Percentiles rank a stretch among this genome's conserved stretches.
Evolutionary conservation across 1,284 basidiomycete species (phyloP).

Genomic region (Vanrija pseudolonga): DNA sequence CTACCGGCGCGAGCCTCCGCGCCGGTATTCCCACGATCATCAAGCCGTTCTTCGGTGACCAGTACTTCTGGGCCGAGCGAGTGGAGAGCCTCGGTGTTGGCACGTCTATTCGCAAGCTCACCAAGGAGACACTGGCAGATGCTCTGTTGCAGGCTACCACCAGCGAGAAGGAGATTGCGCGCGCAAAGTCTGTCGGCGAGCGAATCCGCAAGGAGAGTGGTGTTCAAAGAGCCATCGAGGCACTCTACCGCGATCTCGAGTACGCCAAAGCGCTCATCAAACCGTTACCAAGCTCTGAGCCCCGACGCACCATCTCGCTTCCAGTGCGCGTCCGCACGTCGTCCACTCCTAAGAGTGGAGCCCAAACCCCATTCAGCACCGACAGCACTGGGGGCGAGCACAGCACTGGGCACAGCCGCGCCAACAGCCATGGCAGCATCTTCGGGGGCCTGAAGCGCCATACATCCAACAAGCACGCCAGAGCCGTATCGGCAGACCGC

Average conservation of each 20-base stretch:
- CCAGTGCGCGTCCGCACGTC: neutral
- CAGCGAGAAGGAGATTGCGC: slow-evolving; percentile 78
- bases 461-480: neutral
- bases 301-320: slow-evolving; percentile 1
- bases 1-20: slow-evolving; percentile 86
- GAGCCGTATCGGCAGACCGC: neutral
- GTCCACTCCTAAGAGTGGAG: too few species aligned
- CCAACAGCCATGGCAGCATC: neutral
- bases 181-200: slow-evolving; percentile 77
- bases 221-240: slow-evolving; percentile 79
- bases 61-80: slow-evolving; percentile 94
- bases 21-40: slow-evolving; percentile 75
- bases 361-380: neutral
- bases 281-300: slow-evolving; percentile 33
- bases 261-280: slow-evolving; percentile 80
- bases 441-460: too few species aligned
- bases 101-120: slow-evolving; percentile 76
- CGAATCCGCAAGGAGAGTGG: slow-evolving; percentile 85
- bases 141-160: slow-evolving; percentile 78
- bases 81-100: slow-evolving; percentile 91
- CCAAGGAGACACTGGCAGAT: slow-evolving; percentile 67
- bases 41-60: slow-evolving; percentile 95
- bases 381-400: neutral
- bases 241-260: slow-evolving; percentile 87
- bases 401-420: neutral